Conservation (phyloP, 192 early-diverging fungal genomes). For the Lunasporangiospora selenospora region DNA sequence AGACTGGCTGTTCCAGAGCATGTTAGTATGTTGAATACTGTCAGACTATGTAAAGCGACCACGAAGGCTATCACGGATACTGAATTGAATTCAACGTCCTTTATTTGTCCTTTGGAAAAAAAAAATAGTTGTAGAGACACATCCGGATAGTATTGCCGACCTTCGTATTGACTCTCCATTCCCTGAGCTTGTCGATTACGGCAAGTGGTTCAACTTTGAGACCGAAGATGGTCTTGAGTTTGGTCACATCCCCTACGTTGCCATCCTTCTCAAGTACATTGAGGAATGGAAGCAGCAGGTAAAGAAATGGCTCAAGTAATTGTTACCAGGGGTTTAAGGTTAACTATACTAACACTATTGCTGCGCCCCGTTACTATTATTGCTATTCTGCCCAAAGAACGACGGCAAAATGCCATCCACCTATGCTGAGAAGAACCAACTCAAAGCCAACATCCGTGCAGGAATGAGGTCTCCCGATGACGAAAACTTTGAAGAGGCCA, state of each 20-base stretch:
- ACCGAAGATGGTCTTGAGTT: constrained; percentile 69
- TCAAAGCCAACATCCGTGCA: constrained; percentile 66
- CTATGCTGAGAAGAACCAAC: constrained; percentile 66
- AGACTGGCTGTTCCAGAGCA: constrained; percentile 81
- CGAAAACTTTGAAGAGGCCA: constrained; percentile 93
- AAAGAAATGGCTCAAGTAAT: no score
- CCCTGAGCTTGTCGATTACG: constrained; percentile 66
- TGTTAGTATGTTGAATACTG: constrained; percentile 62
- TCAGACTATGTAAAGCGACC: no score
- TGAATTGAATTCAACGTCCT: constrained; percentile 1
- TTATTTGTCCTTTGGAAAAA: no score
- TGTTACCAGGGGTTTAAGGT: neutral
- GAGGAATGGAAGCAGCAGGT: constrained; percentile 77
- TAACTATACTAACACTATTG: neutral
- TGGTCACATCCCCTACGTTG: constrained; percentile 86
- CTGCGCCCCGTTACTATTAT: neutral
- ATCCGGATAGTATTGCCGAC: constrained; percentile 80
- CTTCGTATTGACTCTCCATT: constrained; percentile 88
- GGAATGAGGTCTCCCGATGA: constrained; percentile 70
- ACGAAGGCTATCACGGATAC: neutral
- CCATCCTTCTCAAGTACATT: constrained; percentile 81
- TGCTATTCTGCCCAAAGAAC: constrained; percentile 47
- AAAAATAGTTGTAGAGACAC: constrained; percentile 92
- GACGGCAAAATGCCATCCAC: constrained; percentile 64
- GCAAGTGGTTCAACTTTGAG: constrained; percentile 71